Percentiles rank a stretch among this genome's conserved stretches.
phyloP scores from a whole-genome alignment of 148 eudicot species.

The Heliosperma pusillum region DNA sequence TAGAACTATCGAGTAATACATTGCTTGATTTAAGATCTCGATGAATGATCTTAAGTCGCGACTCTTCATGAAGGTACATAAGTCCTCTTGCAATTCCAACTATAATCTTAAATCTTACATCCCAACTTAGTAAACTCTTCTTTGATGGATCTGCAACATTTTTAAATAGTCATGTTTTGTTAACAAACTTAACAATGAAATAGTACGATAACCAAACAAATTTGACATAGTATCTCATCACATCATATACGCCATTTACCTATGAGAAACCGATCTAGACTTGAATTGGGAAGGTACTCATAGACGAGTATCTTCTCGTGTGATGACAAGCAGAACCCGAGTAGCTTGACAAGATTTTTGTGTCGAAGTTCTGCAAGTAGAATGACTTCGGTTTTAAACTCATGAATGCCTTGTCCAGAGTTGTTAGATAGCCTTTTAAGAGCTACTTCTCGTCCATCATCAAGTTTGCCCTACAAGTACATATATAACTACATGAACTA shows the following conservation, averaged over 20 bases:
- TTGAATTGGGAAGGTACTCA: slow-evolving; percentile 24
- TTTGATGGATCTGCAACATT: slow-evolving; percentile 15
- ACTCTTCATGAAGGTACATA: slow-evolving; percentile 28
- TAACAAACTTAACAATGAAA: too few relatives aligned
- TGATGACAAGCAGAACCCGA: slow-evolving; percentile 23
- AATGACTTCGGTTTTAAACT: slow-evolving; percentile 26
- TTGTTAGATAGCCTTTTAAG: slow-evolving; percentile 21
- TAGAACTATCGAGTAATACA: slow-evolving; percentile 24
- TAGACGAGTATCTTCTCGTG: slow-evolving; percentile 28
- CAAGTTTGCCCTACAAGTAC: slow-evolving; percentile 19
- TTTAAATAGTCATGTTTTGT: neutral
- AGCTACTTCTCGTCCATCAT: slow-evolving; percentile 23
- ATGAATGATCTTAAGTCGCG: slow-evolving; percentile 29
- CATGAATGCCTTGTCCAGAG: slow-evolving; percentile 24
- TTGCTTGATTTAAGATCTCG: slow-evolving; percentile 35
- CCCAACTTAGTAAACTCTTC: slow-evolving; percentile 7
- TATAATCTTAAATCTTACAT: slow-evolving; percentile 14
- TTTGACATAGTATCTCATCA: too few relatives aligned
- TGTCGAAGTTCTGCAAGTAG: slow-evolving; percentile 30
- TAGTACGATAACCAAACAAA: too few relatives aligned
- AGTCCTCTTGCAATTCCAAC: slow-evolving; percentile 24
- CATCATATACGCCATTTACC: slow-evolving; percentile 2
- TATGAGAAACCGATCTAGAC: slow-evolving; percentile 14
- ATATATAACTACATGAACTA: neutral
- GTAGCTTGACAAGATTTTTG: slow-evolving; percentile 26